phyloP scores from a whole-genome alignment of 306 rosid genomes.

The Delonix regia region DNA sequence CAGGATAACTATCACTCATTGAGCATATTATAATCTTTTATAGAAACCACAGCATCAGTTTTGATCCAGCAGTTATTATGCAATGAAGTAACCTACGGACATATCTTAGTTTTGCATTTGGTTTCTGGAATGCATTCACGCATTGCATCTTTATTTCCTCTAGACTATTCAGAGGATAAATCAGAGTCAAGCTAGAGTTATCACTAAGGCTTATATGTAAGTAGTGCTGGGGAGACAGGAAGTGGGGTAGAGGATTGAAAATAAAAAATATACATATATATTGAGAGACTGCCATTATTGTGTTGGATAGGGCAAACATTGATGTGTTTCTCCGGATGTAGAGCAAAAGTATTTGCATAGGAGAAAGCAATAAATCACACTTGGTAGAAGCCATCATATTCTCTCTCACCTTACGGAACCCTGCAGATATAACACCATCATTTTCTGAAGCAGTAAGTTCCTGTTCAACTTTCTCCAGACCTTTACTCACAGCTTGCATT shows the following conservation, averaged over 20 bases:
- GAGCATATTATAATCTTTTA: neutral
- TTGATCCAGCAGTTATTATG: neutral
- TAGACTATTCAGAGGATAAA: neutral
- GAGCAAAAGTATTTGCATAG: neutral
- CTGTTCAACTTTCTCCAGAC: conserved; percentile 96
- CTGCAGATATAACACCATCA: conserved; percentile 82
- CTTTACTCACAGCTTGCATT: conserved; percentile 99
- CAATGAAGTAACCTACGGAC: neutral
- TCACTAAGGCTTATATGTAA: neutral
- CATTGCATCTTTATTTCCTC: conserved; percentile 5
- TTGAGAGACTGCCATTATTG: conserved; percentile 1
- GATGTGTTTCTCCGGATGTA: neutral
- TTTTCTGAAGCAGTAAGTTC: conserved; percentile 87
- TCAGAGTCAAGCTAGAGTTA: conserved; percentile 15
- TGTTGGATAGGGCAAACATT: conserved; percentile 14
- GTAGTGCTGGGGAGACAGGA: neutral
- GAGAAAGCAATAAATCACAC: neutral
- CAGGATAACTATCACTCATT: conserved; percentile 24
- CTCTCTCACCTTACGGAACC: conserved; percentile 76
- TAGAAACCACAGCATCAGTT: conserved; percentile 10
- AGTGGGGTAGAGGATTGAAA: neutral
- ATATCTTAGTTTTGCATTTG: neutral
- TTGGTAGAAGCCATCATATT: conserved; percentile 10
- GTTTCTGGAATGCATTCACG: neutral
- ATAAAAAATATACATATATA: neutral